These are phyloP conservation scores for Wickerhamiella parazyma DNA, from an alignment of 805 yeast genomes.

Conservation along the genomic window DNA sequence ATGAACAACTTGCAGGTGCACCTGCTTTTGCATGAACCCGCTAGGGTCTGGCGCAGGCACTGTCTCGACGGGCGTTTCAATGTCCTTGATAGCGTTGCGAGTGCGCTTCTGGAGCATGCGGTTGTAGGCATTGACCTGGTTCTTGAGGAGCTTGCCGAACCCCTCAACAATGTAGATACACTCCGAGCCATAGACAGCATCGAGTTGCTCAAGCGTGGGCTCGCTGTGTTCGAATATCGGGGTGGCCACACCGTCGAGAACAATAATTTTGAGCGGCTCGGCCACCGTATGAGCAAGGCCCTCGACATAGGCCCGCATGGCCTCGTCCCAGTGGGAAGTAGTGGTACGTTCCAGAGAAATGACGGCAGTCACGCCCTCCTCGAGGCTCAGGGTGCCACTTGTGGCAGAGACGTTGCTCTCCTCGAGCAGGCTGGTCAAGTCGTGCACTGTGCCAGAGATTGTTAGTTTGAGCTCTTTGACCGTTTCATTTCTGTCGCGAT, in stretches of 20 bases:
- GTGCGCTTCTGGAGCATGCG: neutral
- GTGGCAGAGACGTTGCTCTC: neutral
- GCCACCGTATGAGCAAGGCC: slow-evolving; percentile 2
- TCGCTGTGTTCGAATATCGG: neutral
- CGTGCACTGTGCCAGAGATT: neutral
- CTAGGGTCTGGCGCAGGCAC: neutral
- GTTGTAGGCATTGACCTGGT: neutral
- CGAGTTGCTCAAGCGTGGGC: neutral
- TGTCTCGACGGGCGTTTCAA: neutral
- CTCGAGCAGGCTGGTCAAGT: neutral
- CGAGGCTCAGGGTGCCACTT: neutral
- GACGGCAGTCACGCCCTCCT: neutral
- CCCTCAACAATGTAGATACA: slow-evolving; percentile 4
- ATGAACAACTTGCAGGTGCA: neutral
- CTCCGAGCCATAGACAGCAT: neutral
- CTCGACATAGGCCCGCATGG: slow-evolving; percentile 4
- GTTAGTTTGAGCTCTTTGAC: slow-evolving; percentile 2
- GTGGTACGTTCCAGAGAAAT: neutral
- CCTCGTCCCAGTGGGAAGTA: neutral
- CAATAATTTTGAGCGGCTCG: neutral
- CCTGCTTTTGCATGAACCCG: neutral
- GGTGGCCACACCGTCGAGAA: neutral
- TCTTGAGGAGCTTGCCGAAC: slow-evolving; percentile 1
- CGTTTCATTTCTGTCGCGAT: neutral
- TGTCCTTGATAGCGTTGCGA: slow-evolving; percentile 2